These are phyloP conservation scores for Ceratonia siliqua DNA, from an alignment of 306 rosid genomes.

Conservation along the genomic window DNA sequence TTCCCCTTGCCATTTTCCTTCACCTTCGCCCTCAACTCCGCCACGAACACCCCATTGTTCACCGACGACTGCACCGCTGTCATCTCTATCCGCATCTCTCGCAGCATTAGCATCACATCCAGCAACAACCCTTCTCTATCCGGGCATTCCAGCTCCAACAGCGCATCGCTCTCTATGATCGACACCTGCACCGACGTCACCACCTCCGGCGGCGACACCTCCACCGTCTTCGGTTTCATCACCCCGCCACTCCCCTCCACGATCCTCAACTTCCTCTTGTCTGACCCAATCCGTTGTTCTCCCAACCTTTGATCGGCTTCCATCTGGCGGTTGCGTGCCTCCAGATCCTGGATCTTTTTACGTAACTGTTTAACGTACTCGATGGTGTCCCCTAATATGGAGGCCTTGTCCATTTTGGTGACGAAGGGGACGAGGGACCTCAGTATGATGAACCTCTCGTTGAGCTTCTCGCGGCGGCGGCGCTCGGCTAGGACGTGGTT, in stretches of 20 bases:
- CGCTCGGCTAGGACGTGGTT: conserved; percentile 67
- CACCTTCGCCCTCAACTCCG: conserved; percentile 65
- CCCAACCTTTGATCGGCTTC: conserved; percentile 39
- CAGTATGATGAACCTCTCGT: conserved; percentile 63
- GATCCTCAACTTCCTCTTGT: conserved; percentile 52
- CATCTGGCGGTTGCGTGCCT: conserved; percentile 42
- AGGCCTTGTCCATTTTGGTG: conserved; percentile 82
- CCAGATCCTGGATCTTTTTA: conserved; percentile 51
- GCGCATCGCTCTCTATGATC: conserved; percentile 60
- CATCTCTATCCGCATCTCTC: conserved; percentile 57
- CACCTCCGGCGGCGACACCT: conserved; percentile 36
- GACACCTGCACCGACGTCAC: conserved; percentile 59
- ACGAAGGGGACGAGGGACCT: conserved; percentile 66
- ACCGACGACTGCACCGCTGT: conserved; percentile 52
- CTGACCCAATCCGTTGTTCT: conserved; percentile 25
- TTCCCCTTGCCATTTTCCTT: conserved; percentile 50
- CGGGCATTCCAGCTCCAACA: conserved; percentile 70
- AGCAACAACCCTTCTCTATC: conserved; percentile 66
- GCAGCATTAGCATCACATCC: conserved; percentile 52
- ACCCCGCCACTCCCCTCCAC: conserved; percentile 35
- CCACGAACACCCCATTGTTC: conserved; percentile 49
- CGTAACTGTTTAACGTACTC: conserved; percentile 68
- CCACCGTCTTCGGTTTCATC: conserved; percentile 32
- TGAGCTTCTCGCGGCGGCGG: conserved; percentile 61
- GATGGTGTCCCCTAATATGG: conserved; percentile 70